Conservation (phyloP, 23 red algal species). For the Gracilaria domingensis region DNA sequence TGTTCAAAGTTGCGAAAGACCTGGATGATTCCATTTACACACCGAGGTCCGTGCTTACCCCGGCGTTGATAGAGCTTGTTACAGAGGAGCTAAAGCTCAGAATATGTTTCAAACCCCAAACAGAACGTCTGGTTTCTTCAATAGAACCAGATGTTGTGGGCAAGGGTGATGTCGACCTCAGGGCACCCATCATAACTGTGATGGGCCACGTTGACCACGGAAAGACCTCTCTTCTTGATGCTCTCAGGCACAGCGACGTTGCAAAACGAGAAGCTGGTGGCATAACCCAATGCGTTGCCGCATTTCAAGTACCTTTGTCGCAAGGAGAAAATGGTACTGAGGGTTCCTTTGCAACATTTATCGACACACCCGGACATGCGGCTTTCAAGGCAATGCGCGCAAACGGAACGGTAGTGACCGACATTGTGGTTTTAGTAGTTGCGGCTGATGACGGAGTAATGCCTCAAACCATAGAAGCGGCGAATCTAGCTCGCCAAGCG, state of each 20-base stretch:
- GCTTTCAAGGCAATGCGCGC: conserved; percentile 94
- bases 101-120: conserved; percentile 37
- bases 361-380: conserved; percentile 94
- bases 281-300: conserved; percentile 96
- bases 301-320: conserved; percentile 72
- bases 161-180: neutral
- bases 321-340: neutral
- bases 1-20: conserved; percentile 33
- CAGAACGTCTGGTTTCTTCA: neutral
- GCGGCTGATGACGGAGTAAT: conserved; percentile 96
- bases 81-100: conserved; percentile 35
- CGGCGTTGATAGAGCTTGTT: conserved; percentile 53
- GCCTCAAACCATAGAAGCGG: conserved; percentile 91
- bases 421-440: conserved; percentile 92
- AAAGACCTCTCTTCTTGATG: conserved; percentile 96
- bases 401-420: conserved; percentile 77
- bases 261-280: conserved; percentile 85
- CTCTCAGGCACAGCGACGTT: conserved; percentile 72
- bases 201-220: conserved; percentile 99
- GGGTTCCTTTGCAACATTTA: conserved; percentile 67
- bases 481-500: conserved; percentile 74
- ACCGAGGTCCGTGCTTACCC: conserved; percentile 49
- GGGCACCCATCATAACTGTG: conserved; percentile 88
- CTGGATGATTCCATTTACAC: conserved; percentile 35
- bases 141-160: neutral